Conservation (phyloP, 2,329 filamentous ascomycete species). For the Phialocephala sp. region DNA sequence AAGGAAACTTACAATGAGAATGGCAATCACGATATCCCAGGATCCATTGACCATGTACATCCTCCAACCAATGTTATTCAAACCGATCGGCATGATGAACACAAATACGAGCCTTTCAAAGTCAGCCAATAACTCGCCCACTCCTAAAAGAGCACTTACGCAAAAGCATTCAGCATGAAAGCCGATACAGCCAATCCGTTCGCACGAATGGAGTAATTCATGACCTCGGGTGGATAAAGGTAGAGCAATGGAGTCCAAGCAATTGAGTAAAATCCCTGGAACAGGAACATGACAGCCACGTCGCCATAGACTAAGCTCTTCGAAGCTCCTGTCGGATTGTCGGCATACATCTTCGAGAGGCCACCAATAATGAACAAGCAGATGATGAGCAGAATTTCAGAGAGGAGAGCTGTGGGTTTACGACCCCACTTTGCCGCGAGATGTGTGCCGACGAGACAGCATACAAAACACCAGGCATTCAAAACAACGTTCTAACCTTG, state of each 20-base stretch:
- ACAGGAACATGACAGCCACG: constrained; percentile 57
- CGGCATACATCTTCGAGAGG: constrained; percentile 48
- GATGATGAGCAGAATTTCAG: constrained; percentile 46
- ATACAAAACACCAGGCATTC: constrained; percentile 54
- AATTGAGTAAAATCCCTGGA: constrained; percentile 57
- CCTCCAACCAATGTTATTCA: constrained; percentile 52
- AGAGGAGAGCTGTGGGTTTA: constrained; percentile 51
- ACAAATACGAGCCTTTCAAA: constrained; percentile 42
- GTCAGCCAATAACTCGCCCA: neutral
- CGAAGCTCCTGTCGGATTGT: constrained; percentile 27
- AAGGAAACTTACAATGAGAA: constrained; percentile 34
- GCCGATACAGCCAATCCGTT: constrained; percentile 3
- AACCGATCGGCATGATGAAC: constrained; percentile 50
- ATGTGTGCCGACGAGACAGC: constrained; percentile 50
- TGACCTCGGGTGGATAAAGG: constrained; percentile 35
- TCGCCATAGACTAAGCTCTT: constrained; percentile 47
- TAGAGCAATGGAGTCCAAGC: constrained; percentile 55
- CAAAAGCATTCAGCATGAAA: constrained; percentile 6
- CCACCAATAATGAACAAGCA: constrained; percentile 58
- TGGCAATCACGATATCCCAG: constrained; percentile 21
- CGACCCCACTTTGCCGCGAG: constrained; percentile 51
- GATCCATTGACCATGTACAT: constrained; percentile 53
- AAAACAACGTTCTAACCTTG: constrained; percentile 51
- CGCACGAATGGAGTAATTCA: constrained; percentile 7
- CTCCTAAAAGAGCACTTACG: constrained; percentile 13